A percentile compares a stretch with the other conserved stretches of the same genome.
phyloP scores from a whole-genome alignment of 495 filamentous ascomycete genomes.

The Xylaria nigripes region DNA sequence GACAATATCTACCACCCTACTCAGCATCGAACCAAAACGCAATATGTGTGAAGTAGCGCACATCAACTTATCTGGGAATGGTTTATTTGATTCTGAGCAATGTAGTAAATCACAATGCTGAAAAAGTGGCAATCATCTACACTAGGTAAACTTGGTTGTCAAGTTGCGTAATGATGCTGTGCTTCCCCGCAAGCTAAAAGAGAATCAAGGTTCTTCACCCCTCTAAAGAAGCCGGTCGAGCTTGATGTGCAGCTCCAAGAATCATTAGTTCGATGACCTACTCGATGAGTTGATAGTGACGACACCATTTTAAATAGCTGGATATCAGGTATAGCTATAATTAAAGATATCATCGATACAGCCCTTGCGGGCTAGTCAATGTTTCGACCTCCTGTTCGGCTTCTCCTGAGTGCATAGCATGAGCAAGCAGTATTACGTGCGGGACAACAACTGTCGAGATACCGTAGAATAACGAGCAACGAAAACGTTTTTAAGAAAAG shows the following conservation, averaged over 20 bases:
- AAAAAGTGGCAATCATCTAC: too few relatives aligned
- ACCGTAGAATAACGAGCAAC: background rate
- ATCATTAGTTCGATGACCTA: slow-evolving; percentile 2
- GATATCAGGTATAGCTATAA: background rate
- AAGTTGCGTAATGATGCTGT: too few relatives aligned
- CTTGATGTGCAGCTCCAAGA: too few relatives aligned
- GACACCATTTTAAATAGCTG: slow-evolving; percentile 18
- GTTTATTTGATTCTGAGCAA: too few relatives aligned
- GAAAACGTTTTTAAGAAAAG: background rate
- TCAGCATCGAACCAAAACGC: too few relatives aligned
- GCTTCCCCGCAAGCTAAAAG: background rate
- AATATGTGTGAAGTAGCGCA: too few relatives aligned
- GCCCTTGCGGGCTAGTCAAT: background rate
- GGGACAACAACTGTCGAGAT: background rate
- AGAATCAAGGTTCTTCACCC: background rate
- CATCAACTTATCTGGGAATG: too few relatives aligned
- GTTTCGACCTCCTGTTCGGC: background rate
- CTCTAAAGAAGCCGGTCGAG: background rate
- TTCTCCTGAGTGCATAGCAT: background rate
- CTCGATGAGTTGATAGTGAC: slow-evolving; percentile 16
- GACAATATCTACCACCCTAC: too few relatives aligned
- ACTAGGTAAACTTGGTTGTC: too few relatives aligned
- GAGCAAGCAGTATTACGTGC: background rate
- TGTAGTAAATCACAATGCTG: too few relatives aligned
- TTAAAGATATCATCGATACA: background rate